phyloP scores from a whole-genome alignment of 257 asterid species.

The Primulina huaijiensis region DNA sequence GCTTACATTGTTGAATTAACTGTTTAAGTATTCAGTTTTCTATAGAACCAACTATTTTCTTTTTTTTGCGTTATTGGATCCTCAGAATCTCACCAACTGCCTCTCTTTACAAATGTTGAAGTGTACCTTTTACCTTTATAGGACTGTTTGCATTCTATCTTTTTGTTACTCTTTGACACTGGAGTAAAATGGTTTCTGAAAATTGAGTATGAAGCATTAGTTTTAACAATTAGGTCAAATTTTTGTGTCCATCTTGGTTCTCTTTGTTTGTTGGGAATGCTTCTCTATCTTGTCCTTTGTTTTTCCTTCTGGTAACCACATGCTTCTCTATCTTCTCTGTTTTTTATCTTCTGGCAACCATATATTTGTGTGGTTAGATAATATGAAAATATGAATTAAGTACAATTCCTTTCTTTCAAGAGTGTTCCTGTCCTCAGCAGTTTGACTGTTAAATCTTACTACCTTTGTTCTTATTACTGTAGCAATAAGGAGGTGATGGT shows the following conservation, averaged over 20 bases:
- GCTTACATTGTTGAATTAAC: not conserved
- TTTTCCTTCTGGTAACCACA: not conserved
- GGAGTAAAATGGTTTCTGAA: not conserved
- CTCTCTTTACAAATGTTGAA: not conserved
- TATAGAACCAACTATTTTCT: not conserved
- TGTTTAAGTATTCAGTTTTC: conserved; percentile 1
- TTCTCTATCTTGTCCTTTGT: not conserved
- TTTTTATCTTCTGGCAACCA: not conserved
- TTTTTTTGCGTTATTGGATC: not conserved
- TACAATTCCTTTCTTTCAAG: not conserved
- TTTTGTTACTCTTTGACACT: not conserved
- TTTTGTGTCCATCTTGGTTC: not conserved
- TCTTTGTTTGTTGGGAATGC: not conserved
- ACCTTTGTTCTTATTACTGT: not conserved
- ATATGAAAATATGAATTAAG: not conserved
- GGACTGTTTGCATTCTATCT: not conserved
- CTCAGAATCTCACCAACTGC: not conserved
- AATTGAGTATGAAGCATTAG: not conserved
- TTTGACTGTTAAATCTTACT: not conserved
- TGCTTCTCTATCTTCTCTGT: not conserved
- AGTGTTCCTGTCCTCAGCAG: conserved; percentile 1
- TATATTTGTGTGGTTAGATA: not conserved
- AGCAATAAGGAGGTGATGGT: not conserved
- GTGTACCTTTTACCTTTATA: not conserved
- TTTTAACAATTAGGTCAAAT: not conserved